Base-by-base conservation (phyloP, 225 moss, liverwort and hornwort genomes). In the Pseudisothecium myosuroides region DNA sequence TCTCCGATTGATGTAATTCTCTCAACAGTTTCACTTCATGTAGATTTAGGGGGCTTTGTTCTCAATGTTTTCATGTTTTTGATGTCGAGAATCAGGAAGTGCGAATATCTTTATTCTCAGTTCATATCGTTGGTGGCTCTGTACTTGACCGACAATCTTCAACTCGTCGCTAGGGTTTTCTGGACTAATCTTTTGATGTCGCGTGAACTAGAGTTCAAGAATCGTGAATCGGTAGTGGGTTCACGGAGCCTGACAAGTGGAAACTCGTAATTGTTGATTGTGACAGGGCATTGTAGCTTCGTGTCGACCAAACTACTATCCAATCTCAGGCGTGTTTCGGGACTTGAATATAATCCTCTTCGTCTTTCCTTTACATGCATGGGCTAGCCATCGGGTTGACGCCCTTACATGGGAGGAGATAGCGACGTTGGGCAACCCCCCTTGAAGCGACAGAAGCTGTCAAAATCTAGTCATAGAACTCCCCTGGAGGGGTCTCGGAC, bases 321-420 rank as follows among this genome's bases (percentile, higher is more conserved):
- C 69, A 68, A 81, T 86, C 55, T 81, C 37, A 36, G 83, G 83
- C 67, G 77, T 61, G 59, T 47, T 64, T 72, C 39, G 84, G 85
- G 81, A 78, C 84, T 91, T 66, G 76, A 69, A 86, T 69, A 75
- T 50, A 59, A 55, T 43, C 18, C 85, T 66, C 69, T 80, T 83
- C 85, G 89, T 88, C 76, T 89, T 64, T 54, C 88, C 92, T 69
- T 90, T 88, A 94, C 89, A 96, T 97, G 93, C 96, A 98, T 98
- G 98, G 98, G 96, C 98, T 98, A 98, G 98, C 93, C 96, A 96
- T 94, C 92, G 98, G 98, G 94, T 96, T 96, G 95, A 94, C 93
- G 98, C 98, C 98, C 98, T 98, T 98, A 96, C 97, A 98, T 98
- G 98, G 98, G 98, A 98, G 98, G 97, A 96, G 98, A 96, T 97